Base-by-base conservation (phyloP, 1,284 basidiomycete genomes). In the Gomphus bonarii region DNA sequence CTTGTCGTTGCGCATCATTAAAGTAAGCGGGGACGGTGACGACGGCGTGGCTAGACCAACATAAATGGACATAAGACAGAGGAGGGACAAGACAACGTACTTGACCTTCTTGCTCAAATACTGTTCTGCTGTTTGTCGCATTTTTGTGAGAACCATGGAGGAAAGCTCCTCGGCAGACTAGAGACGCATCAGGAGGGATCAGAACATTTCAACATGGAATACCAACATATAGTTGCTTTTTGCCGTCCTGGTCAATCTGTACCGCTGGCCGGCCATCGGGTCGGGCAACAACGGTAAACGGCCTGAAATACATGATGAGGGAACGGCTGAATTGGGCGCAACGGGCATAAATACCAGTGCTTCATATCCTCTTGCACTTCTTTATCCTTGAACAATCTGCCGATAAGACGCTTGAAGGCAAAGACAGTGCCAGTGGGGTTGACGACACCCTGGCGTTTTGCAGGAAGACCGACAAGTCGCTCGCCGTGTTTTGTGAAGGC, bases 1-100 rank as follows among this genome's bases (percentile, higher is more conserved):
- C 95, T 76, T 97, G 94, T 63, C 95, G 87, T 73, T 99, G 95
- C 33, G 95, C 93, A 71, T 99, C 97, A 72, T 99, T 99, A 82
- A 98, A 98, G 77, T 98, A 98, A 0, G 95, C 95, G 3, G 95
- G 95, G 42, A 98, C 95, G 35, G 95, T 98, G 67, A 97, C 78
- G 65, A 98, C 95, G 57, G 82, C 82, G 57, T 86, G 82, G 65
- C 84, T 88, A 62, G 7, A 30, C 16, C 20, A 18, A 20, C 18
- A 35, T 22, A 25, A 50, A n/a, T 7, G 31, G n/a, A 36, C 14
- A 14, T 20, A 38, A 33, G 18, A 31, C n/a, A 50, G 22, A 57
- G 40, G 38, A 60, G 43, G 46, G n/a, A 28, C 12, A 14, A 40
- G 14, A 18, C 22, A 56, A 61, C 88, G 76, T 79, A 95, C 88